Evolutionary conservation across 2,329 filamentous ascomycete genomes (phyloP), one percentile per base, ranked within the genome.

Genomic region (Penicillium sp.): DNA sequence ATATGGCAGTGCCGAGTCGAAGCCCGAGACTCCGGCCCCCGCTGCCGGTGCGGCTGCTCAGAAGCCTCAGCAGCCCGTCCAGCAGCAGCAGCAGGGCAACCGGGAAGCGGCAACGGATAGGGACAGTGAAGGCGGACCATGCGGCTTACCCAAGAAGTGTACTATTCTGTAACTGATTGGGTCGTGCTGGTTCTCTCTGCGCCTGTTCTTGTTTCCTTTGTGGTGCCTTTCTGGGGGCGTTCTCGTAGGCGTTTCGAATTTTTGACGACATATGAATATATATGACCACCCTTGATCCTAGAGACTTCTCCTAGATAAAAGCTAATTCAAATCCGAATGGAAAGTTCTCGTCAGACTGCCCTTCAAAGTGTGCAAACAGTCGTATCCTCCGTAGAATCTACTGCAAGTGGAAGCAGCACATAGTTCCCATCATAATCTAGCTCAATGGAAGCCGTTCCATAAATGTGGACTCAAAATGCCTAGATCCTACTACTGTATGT

Each of bases 121-220:
- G 55, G 83, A 83, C 57, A 70, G 61, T 37, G 66, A 66, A 39
- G 85, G 88, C 70, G 75, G 90, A 0, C 89, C 89, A 47, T 96
- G 91, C 73, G 90, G 91, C 22, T 78, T 95, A 68, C 91, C 91
- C 35, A 78, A 81, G 53, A 93, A 93, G 72, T 95, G 91, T 76
- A 77, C 79, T 49, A 85, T 95, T 67, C 78, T 87, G 71, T 91
- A 77, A 79, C 64, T 54, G 40, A 79, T 65, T 54, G 52, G 55
- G 37, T 50, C 36, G 39, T 36, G 59, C 60, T 52, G 52, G 50
- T 44, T 16, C 35, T 54, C 56, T 61, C 60, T 57, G 64, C 43
- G 60, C 35, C 44, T 55, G 13, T 57, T 37, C 50, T 54, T 18
- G 27, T 33, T 33, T 33, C 24, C 50, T 44, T 43, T 35, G 51